Percentiles rank a stretch among this genome's conserved stretches.
Evolutionary conservation across 2,329 filamentous ascomycete genomes (phyloP).

Genomic region (Colletotrichum navitas): DNA sequence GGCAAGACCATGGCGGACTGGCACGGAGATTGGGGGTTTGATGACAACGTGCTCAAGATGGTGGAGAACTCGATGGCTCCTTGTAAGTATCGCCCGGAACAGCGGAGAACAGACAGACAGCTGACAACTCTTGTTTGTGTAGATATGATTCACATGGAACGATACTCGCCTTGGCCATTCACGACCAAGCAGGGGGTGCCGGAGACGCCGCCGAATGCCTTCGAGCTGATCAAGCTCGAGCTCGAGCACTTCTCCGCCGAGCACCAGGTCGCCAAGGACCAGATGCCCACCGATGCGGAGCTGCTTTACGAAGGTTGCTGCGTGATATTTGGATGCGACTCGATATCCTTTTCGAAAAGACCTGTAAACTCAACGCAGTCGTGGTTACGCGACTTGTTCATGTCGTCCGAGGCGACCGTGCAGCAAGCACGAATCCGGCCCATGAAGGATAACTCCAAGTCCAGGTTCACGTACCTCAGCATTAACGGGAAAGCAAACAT

Average conservation of each 20-base stretch:
- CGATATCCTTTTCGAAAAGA: constrained; percentile 14
- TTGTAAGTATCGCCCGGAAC: constrained; percentile 42
- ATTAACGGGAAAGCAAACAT: constrained; percentile 39
- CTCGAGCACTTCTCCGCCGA: constrained; percentile 30
- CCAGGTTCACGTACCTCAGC: constrained; percentile 34
- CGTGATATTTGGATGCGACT: constrained; percentile 44
- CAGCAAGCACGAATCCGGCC: constrained; percentile 41
- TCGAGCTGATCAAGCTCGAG: constrained; percentile 36
- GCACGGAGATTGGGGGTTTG: constrained; percentile 57
- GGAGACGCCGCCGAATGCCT: constrained; percentile 36
- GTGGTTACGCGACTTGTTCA: constrained; percentile 47
- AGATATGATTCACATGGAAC: constrained; percentile 55
- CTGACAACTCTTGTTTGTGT: background rate
- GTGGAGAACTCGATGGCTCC: constrained; percentile 57
- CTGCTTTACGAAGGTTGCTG: constrained; percentile 39
- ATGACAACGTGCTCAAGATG: constrained; percentile 50
- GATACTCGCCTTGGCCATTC: constrained; percentile 52
- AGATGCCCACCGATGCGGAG: constrained; percentile 24
- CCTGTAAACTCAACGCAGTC: constrained; percentile 44
- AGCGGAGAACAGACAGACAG: accelerated
- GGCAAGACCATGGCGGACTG: constrained; percentile 56
- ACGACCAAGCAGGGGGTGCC: constrained; percentile 43
- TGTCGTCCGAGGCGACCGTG: constrained; percentile 32
- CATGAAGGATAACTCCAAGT: constrained; percentile 21
- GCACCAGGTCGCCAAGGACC: constrained; percentile 6